Evolutionary conservation across 768 basidiomycete genomes (phyloP).

Genomic region (Cubamyces lactineus): DNA sequence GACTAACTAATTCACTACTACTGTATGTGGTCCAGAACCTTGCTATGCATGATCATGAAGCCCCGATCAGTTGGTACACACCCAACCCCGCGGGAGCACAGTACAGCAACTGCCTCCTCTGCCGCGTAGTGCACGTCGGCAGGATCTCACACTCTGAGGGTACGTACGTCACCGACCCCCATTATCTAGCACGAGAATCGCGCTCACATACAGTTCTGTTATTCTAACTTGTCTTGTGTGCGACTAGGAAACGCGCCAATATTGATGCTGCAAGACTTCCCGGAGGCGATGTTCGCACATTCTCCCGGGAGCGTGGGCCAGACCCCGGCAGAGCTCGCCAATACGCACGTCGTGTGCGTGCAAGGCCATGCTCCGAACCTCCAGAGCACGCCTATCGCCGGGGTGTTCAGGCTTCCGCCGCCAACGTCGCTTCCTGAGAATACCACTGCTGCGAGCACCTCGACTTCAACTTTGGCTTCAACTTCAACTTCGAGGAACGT

Average conservation of each 20-base stretch:
- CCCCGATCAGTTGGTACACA: not conserved
- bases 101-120: slow-evolving; percentile 2
- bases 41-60: not conserved
- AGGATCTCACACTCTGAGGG: not conserved
- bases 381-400: not conserved
- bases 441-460: no score
- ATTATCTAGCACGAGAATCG: not conserved
- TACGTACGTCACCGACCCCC: not conserved
- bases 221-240: not conserved
- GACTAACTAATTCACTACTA: no score
- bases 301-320: not conserved
- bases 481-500: no score
- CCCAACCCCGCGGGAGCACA: not conserved
- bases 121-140: slow-evolving; percentile 3
- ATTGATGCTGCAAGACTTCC: not conserved
- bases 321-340: not conserved
- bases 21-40: no score
- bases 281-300: not conserved
- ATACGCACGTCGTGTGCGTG: not conserved
- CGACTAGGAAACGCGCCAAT: not conserved
- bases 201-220: not conserved
- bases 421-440: not conserved
- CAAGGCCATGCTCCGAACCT: not conserved
- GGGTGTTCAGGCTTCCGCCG: not conserved
- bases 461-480: no score